These are phyloP conservation scores for Wickerhamomyces kurtzmanii DNA, from an alignment of 805 yeast species.

Conservation along the genomic window DNA sequence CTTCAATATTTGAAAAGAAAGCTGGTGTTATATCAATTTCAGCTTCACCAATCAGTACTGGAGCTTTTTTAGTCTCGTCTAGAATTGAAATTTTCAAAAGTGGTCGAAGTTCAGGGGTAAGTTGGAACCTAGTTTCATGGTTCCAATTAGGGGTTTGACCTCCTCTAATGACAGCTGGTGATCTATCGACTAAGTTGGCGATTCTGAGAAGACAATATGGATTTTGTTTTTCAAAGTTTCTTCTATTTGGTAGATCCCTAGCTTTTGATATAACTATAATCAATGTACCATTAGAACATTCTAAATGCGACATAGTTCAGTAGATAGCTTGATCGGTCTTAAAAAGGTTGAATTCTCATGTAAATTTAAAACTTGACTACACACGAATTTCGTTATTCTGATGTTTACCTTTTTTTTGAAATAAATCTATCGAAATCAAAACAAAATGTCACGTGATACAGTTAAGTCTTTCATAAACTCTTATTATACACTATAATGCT, in stretches of 20 bases:
- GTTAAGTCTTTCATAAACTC: too few relatives aligned
- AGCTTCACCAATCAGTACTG: conserved; percentile 76
- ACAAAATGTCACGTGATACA: too few relatives aligned
- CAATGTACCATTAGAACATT: conserved; percentile 37
- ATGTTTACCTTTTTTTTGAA: too few relatives aligned
- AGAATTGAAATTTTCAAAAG: conserved; percentile 62
- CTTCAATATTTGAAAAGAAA: conserved; percentile 51
- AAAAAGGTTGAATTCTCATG: too few relatives aligned
- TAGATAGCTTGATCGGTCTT: too few relatives aligned
- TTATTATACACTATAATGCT: too few relatives aligned
- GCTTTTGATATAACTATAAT: conserved; percentile 76
- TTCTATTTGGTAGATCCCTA: conserved; percentile 75
- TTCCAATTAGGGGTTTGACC: conserved; percentile 94
- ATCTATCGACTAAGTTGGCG: conserved; percentile 72
- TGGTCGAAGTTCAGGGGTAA: conserved; percentile 56
- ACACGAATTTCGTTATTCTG: too few relatives aligned
- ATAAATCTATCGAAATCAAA: too few relatives aligned
- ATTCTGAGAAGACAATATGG: conserved; percentile 82
- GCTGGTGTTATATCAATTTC: conserved; percentile 73
- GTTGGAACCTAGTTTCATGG: conserved; percentile 57
- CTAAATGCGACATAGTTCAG: conserved; percentile 16
- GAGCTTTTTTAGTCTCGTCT: conserved; percentile 80
- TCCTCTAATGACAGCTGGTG: conserved; percentile 72
- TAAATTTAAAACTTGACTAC: too few relatives aligned
- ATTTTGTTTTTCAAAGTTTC: conserved; percentile 85